These are phyloP conservation scores for Citrus trifoliata DNA, from an alignment of 345 rosid genomes.

Conservation along the genomic window DNA sequence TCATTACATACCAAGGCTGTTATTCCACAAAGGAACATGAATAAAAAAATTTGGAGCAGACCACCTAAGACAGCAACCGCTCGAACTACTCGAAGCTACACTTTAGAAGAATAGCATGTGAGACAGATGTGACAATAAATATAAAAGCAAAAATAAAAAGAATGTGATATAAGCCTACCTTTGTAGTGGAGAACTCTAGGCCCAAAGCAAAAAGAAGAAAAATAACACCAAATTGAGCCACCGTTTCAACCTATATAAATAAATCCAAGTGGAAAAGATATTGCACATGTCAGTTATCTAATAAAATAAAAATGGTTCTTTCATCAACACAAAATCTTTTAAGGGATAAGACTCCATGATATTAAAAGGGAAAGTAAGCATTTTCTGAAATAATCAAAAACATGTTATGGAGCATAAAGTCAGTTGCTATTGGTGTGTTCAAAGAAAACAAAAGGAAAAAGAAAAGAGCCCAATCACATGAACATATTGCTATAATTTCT, in stretches of 20 bases:
- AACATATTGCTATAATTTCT: neutral
- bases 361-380: neutral
- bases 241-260: slow-evolving; percentile 78
- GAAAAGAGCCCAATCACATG: neutral
- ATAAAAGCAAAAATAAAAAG: slow-evolving; percentile 12
- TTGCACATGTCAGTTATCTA: neutral
- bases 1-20: slow-evolving; percentile 64
- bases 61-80: slow-evolving; percentile 94
- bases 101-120: slow-evolving; percentile 15
- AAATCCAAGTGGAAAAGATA: slow-evolving; percentile 7
- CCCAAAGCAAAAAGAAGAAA: slow-evolving; percentile 96
- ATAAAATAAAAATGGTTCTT: neutral
- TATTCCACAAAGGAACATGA: slow-evolving; percentile 90
- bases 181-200: slow-evolving; percentile 78
- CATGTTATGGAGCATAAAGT: neutral
- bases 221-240: slow-evolving; percentile 97
- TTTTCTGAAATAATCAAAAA: neutral
- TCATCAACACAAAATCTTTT: slow-evolving; percentile 4
- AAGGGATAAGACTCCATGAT: neutral
- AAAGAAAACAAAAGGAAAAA: neutral
- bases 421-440: neutral
- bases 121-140: slow-evolving; percentile 12
- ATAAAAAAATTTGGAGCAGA: slow-evolving; percentile 79
- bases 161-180: slow-evolving; percentile 36
- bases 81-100: slow-evolving; percentile 91